Percentiles rank a stretch among this genome's conserved stretches.
Evolutionary conservation across 257 asterid genomes (phyloP).

Genomic region (Lycium barbarum): DNA sequence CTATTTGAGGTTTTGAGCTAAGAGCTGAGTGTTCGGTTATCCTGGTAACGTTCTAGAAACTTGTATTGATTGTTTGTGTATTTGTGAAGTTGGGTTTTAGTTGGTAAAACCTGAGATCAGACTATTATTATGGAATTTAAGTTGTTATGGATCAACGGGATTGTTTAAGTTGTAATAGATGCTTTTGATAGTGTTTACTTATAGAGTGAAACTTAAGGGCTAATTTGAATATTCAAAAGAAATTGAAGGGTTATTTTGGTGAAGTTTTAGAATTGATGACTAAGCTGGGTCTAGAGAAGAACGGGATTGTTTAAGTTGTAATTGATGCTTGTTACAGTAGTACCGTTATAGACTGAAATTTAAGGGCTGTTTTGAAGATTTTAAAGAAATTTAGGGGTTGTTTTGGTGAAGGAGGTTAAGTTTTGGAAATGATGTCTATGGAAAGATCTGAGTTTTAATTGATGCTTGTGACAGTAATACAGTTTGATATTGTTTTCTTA

Average conservation of each 20-base stretch:
- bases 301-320: neutral
- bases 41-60: neutral
- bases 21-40: neutral
- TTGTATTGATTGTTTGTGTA: neutral
- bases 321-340: neutral
- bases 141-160: neutral
- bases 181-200: neutral
- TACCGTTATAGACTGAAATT: neutral
- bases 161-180: neutral
- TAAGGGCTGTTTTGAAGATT: neutral
- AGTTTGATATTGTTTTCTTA: neutral
- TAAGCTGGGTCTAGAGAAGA: neutral
- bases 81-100: neutral
- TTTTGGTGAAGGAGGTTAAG: constrained; percentile 27
- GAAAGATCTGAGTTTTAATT: neutral
- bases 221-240: neutral
- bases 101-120: neutral
- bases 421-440: constrained; percentile 7
- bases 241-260: neutral
- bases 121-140: neutral
- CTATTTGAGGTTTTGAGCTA: neutral
- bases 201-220: neutral
- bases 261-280: neutral
- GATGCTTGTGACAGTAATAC: neutral
- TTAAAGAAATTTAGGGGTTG: neutral